A percentile compares a stretch with the other conserved stretches of the same genome.
Conservation (phyloP, 306 rosid species). For the Corylus avellana region DNA sequence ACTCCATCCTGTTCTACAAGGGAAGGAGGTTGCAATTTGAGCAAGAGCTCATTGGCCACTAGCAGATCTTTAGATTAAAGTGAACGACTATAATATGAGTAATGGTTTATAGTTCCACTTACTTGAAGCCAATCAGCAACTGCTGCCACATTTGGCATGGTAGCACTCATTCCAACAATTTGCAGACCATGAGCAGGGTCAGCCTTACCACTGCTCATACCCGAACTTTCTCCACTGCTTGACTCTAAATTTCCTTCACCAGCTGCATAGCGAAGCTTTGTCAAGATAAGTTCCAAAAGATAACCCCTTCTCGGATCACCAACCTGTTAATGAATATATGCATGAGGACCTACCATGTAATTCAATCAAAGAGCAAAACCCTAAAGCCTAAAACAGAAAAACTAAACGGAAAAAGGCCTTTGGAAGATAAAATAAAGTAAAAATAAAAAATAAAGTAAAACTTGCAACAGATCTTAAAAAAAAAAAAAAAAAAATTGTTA, state of each 20-base stretch:
- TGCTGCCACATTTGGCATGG: constrained; percentile 97
- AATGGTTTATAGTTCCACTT: constrained; percentile 35
- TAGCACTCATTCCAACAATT: constrained; percentile 99
- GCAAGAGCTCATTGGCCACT: neutral
- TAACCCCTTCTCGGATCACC: constrained; percentile 90
- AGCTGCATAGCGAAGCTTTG: constrained; percentile 97
- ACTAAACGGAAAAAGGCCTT: neutral
- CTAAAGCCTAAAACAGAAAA: constrained; percentile 5
- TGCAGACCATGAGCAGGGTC: constrained; percentile 93
- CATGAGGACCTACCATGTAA: constrained; percentile 32
- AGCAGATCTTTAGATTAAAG: neutral
- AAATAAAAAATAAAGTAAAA: neutral
- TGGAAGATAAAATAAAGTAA: neutral
- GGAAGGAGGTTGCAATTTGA: neutral
- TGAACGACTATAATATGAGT: neutral
- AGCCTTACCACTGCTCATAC: constrained; percentile 77
- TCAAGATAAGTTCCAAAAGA: constrained; percentile 93
- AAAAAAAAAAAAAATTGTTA: neutral
- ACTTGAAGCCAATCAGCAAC: constrained; percentile 99
- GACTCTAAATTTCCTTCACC: constrained; percentile 87
- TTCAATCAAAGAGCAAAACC: neutral
- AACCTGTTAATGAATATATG: constrained; percentile 63
- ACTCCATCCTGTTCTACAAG: neutral
- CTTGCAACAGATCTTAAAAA: neutral
- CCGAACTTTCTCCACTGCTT: constrained; percentile 87